Percentiles rank a stretch among this genome's conserved stretches.
Conservation (phyloP, 768 basidiomycete species). For the Leccinum subtestaceum region DNA sequence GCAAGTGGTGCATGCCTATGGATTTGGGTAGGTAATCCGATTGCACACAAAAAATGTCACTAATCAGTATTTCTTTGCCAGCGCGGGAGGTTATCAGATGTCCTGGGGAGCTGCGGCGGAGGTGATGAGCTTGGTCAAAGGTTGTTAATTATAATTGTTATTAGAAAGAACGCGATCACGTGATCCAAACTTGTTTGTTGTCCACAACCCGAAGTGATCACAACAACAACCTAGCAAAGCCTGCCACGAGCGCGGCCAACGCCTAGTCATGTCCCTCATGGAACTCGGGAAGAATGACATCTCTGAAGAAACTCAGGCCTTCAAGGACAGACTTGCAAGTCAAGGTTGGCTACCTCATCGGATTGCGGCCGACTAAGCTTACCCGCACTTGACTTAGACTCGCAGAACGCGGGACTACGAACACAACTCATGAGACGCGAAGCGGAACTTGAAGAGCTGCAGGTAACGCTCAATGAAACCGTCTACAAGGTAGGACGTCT, state of each 20-base stretch:
- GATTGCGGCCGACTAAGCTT: conserved; percentile 1
- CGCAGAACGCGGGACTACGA: conserved; percentile 34
- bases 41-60: neutral
- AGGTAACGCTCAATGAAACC: conserved; percentile 33
- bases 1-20: conserved; percentile 56
- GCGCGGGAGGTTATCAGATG: conserved; percentile 38
- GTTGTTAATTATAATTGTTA: neutral
- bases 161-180: conserved; percentile 28
- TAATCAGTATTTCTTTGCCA: conserved; percentile 18
- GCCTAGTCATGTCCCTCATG: conserved; percentile 35
- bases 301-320: conserved; percentile 35
- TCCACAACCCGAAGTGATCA: neutral
- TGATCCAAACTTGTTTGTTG: conserved; percentile 32
- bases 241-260: conserved; percentile 10
- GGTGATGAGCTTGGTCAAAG: conserved; percentile 30
- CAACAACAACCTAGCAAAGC: conserved; percentile 10
- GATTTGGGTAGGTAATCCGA: conserved; percentile 45
- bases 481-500: conserved; percentile 34
- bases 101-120: conserved; percentile 46
- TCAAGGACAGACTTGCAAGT: conserved; percentile 37
- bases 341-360: conserved; percentile 30
- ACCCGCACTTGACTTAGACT: conserved; percentile 28
- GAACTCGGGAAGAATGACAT: conserved; percentile 40
- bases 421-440: conserved; percentile 36
- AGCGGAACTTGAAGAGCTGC: conserved; percentile 35